A percentile compares a stretch with the other conserved stretches of the same genome.
Evolutionary conservation across 2,329 filamentous ascomycete genomes (phyloP).

Genomic region (Pseudogymnoascus sp.): DNA sequence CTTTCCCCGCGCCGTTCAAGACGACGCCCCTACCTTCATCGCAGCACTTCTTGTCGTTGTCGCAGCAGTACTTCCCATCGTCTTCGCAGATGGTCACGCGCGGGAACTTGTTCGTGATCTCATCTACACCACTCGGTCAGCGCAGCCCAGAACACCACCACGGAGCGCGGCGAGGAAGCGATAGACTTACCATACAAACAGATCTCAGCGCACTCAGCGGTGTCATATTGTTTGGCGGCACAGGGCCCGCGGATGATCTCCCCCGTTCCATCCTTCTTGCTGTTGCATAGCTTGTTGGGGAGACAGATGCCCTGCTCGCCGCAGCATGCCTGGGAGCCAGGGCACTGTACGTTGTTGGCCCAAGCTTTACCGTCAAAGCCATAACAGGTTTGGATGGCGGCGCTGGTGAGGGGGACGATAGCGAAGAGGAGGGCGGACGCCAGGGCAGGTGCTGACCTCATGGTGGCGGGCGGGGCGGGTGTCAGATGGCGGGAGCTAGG

Average conservation of each 20-base stretch:
- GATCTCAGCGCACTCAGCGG: background rate
- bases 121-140: conserved; percentile 5
- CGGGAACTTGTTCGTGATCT: background rate
- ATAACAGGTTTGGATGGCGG: background rate
- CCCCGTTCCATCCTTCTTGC: background rate
- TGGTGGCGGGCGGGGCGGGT: background rate
- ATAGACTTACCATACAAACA: conserved; percentile 9
- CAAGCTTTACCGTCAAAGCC: background rate
- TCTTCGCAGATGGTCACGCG: conserved; percentile 9
- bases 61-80: conserved; percentile 11
- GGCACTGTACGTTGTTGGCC: background rate
- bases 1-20: background rate
- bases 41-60: conserved; percentile 8
- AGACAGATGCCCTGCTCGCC: background rate
- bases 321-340: conserved; percentile 8
- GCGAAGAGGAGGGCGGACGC: background rate
- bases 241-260: conserved; percentile 9
- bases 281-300: conserved; percentile 9
- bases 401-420: background rate
- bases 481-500: background rate
- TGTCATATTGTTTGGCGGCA: background rate
- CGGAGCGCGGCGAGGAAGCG: background rate
- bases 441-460: background rate
- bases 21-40: background rate
- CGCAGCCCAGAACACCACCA: background rate